phyloP scores from a whole-genome alignment of 257 asterid genomes.

The Solanum gracilifrons region DNA sequence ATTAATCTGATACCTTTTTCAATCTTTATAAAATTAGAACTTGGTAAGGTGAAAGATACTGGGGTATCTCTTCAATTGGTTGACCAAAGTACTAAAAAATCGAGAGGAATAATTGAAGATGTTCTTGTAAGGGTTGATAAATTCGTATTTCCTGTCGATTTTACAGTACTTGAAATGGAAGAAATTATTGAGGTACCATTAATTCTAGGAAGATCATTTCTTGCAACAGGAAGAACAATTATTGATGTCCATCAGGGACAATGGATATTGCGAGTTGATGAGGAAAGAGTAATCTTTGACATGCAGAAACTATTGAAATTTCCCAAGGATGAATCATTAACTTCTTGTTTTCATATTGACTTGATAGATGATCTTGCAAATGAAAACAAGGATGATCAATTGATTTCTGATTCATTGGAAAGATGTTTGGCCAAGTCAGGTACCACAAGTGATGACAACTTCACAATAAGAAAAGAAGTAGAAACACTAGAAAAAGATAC shows the following conservation, averaged over 20 bases:
- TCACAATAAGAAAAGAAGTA: not conserved
- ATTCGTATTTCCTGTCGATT: not conserved
- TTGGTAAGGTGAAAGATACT: not conserved
- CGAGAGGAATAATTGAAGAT: not conserved
- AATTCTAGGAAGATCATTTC: not conserved
- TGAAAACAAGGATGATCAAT: not conserved
- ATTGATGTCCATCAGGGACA: not conserved
- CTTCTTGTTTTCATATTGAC: not conserved
- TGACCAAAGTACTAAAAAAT: not conserved
- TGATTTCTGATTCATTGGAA: fast-evolving
- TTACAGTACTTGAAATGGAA: not conserved
- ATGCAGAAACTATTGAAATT: not conserved
- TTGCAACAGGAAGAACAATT: not conserved
- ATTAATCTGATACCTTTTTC: not conserved
- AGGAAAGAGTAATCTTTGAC: too few species aligned
- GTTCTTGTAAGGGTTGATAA: not conserved
- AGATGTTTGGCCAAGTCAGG: not conserved
- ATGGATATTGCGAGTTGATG: not conserved
- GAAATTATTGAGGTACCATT: not conserved
- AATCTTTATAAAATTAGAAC: too few species aligned
- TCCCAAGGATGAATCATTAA: not conserved
- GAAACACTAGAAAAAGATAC: too few species aligned
- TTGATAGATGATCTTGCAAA: not conserved
- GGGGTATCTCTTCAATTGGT: not conserved
- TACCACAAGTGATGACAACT: not conserved